Evolutionary conservation across 495 filamentous ascomycete genomes (phyloP).

Genomic region (Talaromyces adpressus): DNA sequence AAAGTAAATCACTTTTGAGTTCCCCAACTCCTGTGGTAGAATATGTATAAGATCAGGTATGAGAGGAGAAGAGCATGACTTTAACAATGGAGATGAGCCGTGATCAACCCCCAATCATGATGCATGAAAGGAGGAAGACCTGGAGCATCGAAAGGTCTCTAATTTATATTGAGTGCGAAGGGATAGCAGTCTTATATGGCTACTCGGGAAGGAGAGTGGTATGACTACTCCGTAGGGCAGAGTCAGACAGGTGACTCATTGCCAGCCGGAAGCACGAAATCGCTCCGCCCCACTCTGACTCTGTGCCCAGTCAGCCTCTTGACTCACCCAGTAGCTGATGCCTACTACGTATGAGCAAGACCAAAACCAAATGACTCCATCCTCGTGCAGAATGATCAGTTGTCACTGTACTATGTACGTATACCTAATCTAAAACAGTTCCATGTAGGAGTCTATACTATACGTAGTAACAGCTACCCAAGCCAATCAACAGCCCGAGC

Average conservation of each 20-base stretch:
- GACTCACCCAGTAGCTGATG: no score
- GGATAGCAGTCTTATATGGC: background rate
- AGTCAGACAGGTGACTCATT: background rate
- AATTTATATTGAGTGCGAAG: background rate
- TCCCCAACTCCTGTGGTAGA: background rate
- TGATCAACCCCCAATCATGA: constrained; percentile 5
- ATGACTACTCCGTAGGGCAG: no score
- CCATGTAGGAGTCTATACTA: background rate
- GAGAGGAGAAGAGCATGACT: background rate
- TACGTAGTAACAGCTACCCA: background rate
- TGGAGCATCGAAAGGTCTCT: background rate
- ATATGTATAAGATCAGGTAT: background rate
- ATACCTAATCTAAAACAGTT: background rate
- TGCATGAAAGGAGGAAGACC: constrained; percentile 1
- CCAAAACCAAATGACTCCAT: background rate
- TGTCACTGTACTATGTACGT: background rate
- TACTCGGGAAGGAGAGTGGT: no score
- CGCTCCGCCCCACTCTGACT: background rate
- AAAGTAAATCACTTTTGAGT: background rate
- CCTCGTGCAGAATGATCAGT: background rate
- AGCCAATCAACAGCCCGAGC: background rate
- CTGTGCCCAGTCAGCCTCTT: background rate
- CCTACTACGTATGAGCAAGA: no score
- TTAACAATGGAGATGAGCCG: background rate
- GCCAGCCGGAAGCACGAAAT: background rate